Evolutionary conservation across 2,329 filamentous ascomycete genomes (phyloP), one percentile per base, ranked within the genome.

Genomic region (Aspergillus neoniger): DNA sequence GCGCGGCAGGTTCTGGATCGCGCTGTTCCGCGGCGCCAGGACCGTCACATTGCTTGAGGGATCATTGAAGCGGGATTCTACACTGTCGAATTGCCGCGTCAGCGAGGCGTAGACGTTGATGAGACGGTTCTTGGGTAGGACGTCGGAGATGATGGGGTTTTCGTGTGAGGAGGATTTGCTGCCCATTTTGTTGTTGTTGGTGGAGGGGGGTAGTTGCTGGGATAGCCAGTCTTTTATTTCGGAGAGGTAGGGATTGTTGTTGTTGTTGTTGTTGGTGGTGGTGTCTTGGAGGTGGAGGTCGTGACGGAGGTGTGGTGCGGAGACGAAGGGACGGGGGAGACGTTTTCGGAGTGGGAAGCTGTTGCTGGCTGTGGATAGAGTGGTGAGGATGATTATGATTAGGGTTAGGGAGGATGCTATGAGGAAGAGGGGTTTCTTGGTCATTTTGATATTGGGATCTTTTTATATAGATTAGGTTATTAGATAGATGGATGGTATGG

Each of bases 91-190:
- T 71, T 94, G 89, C 61, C 92, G 87, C 5, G 89, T 88, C 70
- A 96, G 87, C 44, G 88, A 87, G 30, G 91, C 90, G 77, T 97
- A 98, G 67, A 93, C 88, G 65, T 91, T 92, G 72, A 96, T 90
- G 62, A 83, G 85, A 67, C 90, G 88, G 58, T 91, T 88, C 66
- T 88, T 88, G 41, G 90, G 89, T 65, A 97, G 88, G 36, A 96
- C 88, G 76, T 98, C 94, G 44, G 89, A 90, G 58, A 98, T 86
- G 62, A 91, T 86, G 32, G 94, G 85, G 52, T 81, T 81, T 15
- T 63, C 50, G 51, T 54, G 71, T 71, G 79, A 63, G 56, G 70
- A 65, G 10, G 66, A 21, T 3, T 21, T 47, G 25, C 19, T 55
- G 53, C 53, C 53, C 53, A 55, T 55, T n/a, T 4, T 55, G 28